Conservation (phyloP, 2,329 filamentous ascomycete species). For the Xylaria sp. region DNA sequence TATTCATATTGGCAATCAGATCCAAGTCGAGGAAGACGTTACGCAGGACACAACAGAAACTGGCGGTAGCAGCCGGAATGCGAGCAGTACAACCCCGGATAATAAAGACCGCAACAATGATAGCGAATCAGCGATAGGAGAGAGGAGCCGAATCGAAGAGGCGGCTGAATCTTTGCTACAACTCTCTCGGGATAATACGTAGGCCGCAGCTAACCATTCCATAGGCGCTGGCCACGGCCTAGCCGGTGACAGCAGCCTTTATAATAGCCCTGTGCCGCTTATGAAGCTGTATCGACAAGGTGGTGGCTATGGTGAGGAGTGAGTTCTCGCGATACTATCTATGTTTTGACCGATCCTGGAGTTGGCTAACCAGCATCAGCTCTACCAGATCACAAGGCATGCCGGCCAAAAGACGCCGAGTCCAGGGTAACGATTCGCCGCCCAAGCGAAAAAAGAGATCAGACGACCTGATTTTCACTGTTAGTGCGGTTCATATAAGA, state of each 20-base stretch:
- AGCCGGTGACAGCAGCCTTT: slow-evolving; percentile 2
- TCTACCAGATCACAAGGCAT: background rate
- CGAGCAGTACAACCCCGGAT: background rate
- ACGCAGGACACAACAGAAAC: slow-evolving; percentile 4
- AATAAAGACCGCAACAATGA: background rate
- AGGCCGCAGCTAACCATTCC: background rate
- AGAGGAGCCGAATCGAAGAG: background rate
- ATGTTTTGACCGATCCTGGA: background rate
- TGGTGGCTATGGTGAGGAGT: slow-evolving; percentile 5
- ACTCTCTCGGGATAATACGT: background rate
- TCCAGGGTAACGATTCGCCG: slow-evolving; percentile 1
- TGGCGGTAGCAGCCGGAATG: background rate
- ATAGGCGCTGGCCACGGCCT: background rate
- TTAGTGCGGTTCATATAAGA: slow-evolving; percentile 3
- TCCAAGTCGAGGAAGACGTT: slow-evolving; percentile 7
- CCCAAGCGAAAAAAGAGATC: background rate
- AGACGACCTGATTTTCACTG: slow-evolving; percentile 10
- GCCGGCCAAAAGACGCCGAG: background rate
- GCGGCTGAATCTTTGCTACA: background rate
- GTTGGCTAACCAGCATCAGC: slow-evolving; percentile 8
- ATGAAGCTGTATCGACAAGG: background rate
- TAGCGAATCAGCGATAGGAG: background rate
- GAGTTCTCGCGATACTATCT: background rate
- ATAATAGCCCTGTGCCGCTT: background rate
- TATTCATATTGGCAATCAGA: slow-evolving; percentile 10